A percentile compares a stretch with the other conserved stretches of the same genome.
These are phyloP conservation scores for Macrotyloma uniflorum DNA, from an alignment of 306 rosid species.

Conservation along the genomic window DNA sequence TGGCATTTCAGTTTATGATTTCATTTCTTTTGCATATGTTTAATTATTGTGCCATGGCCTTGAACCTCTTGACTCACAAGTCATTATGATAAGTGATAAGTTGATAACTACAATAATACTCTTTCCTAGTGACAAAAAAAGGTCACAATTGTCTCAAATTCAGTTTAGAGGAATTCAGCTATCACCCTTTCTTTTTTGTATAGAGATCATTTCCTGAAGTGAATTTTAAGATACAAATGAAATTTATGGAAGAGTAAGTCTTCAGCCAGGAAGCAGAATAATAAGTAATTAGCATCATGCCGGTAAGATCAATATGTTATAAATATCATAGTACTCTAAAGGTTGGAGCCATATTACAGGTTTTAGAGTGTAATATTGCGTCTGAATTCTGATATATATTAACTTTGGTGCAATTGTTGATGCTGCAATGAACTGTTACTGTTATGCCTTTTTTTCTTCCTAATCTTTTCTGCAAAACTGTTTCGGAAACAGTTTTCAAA, in stretches of 20 bases:
- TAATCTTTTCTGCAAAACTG: not conserved
- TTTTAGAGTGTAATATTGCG: not conserved
- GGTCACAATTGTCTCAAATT: not conserved
- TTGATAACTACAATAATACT: not conserved
- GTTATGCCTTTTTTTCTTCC: not conserved
- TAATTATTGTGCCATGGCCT: not conserved
- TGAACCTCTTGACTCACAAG: not conserved
- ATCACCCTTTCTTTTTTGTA: too few relatives aligned
- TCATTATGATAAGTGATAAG: not conserved
- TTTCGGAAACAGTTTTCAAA: not conserved
- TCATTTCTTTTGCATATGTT: not conserved
- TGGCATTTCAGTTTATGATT: not conserved
- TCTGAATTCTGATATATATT: not conserved
- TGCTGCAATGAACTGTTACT: not conserved
- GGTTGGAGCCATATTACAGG: not conserved
- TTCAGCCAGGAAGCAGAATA: not conserved
- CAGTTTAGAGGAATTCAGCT: not conserved
- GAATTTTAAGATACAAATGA: not conserved
- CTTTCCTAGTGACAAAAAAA: not conserved
- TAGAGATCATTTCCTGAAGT: too few relatives aligned
- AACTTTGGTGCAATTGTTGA: not conserved
- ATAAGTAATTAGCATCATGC: not conserved
- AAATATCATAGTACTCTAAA: not conserved
- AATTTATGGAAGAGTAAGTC: not conserved
- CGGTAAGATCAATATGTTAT: not conserved